Evolutionary conservation across 1,139 yeast genomes (phyloP).

Genomic region (Hyphopichia burtonii): DNA sequence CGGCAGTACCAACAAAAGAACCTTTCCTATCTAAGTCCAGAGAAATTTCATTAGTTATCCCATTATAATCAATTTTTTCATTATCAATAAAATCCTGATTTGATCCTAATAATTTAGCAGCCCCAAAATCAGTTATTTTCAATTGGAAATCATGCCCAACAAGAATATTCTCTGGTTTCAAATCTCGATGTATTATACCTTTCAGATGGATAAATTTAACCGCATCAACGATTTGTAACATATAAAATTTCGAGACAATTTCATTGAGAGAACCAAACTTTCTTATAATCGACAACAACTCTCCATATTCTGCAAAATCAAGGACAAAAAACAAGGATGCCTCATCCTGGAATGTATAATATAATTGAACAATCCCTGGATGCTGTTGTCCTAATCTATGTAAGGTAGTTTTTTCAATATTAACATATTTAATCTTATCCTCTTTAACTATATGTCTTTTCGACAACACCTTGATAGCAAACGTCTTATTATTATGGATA

Average conservation of each 20-base stretch:
- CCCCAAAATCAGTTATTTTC: constrained; percentile 97
- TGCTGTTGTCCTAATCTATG: constrained; percentile 67
- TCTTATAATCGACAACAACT: constrained; percentile 66
- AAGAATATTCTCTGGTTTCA: constrained; percentile 90
- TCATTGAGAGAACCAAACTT: constrained; percentile 79
- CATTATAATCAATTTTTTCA: constrained; percentile 40
- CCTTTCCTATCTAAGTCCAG: constrained; percentile 53
- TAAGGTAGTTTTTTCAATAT: constrained; percentile 73
- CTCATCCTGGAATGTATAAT: constrained; percentile 79
- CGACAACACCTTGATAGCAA: constrained; percentile 72
- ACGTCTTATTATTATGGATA: constrained; percentile 51
- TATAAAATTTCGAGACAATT: constrained; percentile 68
- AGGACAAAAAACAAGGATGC: constrained; percentile 67
- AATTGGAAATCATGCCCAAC: constrained; percentile 78
- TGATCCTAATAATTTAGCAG: constrained; percentile 74
- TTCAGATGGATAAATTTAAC: constrained; percentile 75
- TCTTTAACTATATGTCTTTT: constrained; percentile 76
- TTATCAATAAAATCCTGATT: constrained; percentile 37
- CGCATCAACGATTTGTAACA: constrained; percentile 82
- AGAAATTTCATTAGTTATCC: constrained; percentile 12
- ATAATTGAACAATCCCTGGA: constrained; percentile 68
- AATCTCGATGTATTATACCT: constrained; percentile 91
- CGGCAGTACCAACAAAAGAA: constrained; percentile 62
- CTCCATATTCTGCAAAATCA: constrained; percentile 82
- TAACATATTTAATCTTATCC: constrained; percentile 76